These are phyloP conservation scores for Fraxinus excelsior DNA, from an alignment of 257 asterid genomes.

Conservation along the genomic window DNA sequence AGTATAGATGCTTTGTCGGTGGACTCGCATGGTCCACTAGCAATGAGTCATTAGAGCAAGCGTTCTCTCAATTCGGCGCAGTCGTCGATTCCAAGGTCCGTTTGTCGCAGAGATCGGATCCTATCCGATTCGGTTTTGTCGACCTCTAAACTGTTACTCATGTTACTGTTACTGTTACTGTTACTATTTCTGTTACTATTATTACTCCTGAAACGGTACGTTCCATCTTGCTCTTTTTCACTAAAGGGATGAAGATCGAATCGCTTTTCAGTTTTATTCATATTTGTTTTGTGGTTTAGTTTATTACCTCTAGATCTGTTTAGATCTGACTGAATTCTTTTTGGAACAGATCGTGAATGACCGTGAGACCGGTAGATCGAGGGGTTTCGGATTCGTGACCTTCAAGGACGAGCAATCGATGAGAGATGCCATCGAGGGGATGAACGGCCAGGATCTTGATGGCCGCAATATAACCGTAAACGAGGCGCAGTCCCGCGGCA, in stretches of 20 bases:
- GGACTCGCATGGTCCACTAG: slow-evolving; percentile 94
- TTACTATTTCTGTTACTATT: slow-evolving; percentile 54
- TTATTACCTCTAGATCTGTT: background rate
- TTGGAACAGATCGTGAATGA: slow-evolving; percentile 65
- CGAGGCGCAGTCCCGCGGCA: slow-evolving; percentile 84
- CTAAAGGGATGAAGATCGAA: slow-evolving; percentile 67
- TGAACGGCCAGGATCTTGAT: slow-evolving; percentile 90
- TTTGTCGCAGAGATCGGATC: slow-evolving; percentile 71
- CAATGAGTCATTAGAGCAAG: slow-evolving; percentile 59
- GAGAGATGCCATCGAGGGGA: slow-evolving; percentile 74
- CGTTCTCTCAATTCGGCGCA: slow-evolving; percentile 70
- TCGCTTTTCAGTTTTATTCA: slow-evolving; percentile 32
- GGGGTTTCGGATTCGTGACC: slow-evolving; percentile 95
- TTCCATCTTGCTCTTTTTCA: slow-evolving; percentile 64
- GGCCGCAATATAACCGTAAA: slow-evolving; percentile 89
- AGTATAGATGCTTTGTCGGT: slow-evolving; percentile 88
- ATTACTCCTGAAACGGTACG: slow-evolving; percentile 73
- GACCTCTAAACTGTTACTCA: slow-evolving; percentile 39
- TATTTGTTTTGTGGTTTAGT: background rate
- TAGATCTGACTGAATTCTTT: slow-evolving; percentile 32
- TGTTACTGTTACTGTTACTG: slow-evolving; percentile 24
- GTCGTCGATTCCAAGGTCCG: slow-evolving; percentile 89
- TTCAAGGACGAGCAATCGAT: slow-evolving; percentile 74
- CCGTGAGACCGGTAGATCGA: slow-evolving; percentile 90
- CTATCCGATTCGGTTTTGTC: slow-evolving; percentile 57